These are phyloP conservation scores for Brassica carinata DNA, from an alignment of 345 rosid genomes.

Conservation along the genomic window DNA sequence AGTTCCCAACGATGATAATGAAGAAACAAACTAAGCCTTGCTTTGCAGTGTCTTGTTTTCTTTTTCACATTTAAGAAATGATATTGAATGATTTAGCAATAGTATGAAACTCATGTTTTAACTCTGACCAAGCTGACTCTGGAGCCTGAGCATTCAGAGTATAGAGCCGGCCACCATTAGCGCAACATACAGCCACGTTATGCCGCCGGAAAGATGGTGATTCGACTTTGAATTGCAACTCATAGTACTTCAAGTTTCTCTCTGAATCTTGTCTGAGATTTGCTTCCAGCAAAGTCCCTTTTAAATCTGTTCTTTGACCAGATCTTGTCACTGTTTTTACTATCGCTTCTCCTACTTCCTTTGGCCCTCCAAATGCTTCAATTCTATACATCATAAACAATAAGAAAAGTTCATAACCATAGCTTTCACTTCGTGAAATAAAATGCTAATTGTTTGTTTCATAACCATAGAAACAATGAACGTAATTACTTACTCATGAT, in stretches of 20 bases:
- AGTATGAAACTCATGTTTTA: constrained; percentile 48
- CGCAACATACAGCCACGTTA: constrained; percentile 75
- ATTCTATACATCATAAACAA: constrained; percentile 46
- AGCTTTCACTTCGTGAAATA: neutral
- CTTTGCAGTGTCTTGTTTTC: constrained; percentile 6
- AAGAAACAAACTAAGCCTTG: neutral
- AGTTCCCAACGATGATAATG: neutral
- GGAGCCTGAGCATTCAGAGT: constrained; percentile 79
- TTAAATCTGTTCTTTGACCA: constrained; percentile 48
- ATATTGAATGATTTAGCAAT: constrained; percentile 68
- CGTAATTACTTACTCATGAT: neutral
- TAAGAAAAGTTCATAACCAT: neutral
- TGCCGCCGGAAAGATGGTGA: constrained; percentile 65
- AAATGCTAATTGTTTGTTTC: neutral
- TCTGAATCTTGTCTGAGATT: constrained; percentile 54
- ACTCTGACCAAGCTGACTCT: constrained; percentile 68
- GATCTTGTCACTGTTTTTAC: constrained; percentile 62
- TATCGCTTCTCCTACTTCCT: constrained; percentile 78
- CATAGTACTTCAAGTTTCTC: constrained; percentile 58
- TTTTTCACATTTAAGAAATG: constrained; percentile 30
- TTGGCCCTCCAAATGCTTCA: constrained; percentile 79
- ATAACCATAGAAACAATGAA: neutral
- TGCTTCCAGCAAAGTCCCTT: constrained; percentile 61
- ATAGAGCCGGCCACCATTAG: constrained; percentile 55
- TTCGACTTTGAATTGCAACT: constrained; percentile 79